Evolutionary conservation across 768 basidiomycete genomes (phyloP).

Genomic region (Amanita inopinata): DNA sequence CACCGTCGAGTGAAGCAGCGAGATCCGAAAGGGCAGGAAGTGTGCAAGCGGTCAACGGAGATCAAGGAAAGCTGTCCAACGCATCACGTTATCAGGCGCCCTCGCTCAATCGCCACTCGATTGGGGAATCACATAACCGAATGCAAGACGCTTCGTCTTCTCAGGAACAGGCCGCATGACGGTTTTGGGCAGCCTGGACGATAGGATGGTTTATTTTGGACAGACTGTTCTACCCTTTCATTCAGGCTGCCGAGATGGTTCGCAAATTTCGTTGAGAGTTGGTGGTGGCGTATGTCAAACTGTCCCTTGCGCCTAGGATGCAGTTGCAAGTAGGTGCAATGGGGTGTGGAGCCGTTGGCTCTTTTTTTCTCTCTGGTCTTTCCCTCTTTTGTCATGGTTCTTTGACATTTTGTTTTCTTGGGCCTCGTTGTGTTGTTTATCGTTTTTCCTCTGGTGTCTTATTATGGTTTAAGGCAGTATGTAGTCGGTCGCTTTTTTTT

Average conservation of each 20-base stretch:
- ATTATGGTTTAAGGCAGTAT: background rate
- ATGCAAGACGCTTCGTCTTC: slow-evolving; percentile 2
- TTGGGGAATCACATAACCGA: slow-evolving; percentile 1
- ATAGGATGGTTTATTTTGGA: slow-evolving; percentile 9
- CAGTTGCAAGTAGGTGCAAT: too few species aligned
- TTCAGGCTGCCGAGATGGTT: slow-evolving; percentile 16
- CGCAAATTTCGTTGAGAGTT: slow-evolving; percentile 10
- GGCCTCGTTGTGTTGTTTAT: background rate
- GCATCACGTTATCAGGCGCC: background rate
- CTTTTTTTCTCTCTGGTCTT: background rate
- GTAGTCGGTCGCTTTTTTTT: background rate
- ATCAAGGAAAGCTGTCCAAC: background rate
- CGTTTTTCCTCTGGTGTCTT: background rate
- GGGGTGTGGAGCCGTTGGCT: too few species aligned
- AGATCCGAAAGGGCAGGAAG: background rate
- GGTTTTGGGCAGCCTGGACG: slow-evolving; percentile 13
- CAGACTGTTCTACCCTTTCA: slow-evolving; percentile 10
- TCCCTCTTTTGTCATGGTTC: background rate
- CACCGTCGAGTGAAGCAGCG: background rate
- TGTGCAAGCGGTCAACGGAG: background rate
- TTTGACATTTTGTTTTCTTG: background rate
- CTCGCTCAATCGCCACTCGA: background rate
- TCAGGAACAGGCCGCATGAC: slow-evolving; percentile 9
- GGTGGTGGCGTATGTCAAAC: too few species aligned
- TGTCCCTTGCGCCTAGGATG: too few species aligned